Base-by-base conservation (phyloP, 495 filamentous ascomycete genomes). In the Podospora bellae-mahoneyi region DNA sequence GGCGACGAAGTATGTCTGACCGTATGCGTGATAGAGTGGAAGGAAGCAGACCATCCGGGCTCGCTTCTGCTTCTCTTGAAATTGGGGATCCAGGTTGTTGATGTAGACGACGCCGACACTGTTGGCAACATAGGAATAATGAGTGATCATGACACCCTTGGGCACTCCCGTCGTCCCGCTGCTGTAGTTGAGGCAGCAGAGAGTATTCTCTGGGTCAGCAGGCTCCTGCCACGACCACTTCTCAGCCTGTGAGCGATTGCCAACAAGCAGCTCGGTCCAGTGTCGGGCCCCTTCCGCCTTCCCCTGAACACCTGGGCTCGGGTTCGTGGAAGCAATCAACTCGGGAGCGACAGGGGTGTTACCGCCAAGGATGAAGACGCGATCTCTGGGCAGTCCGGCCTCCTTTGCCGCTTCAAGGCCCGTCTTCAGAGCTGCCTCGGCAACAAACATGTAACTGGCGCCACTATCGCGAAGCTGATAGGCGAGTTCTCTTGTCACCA, bases 101-200 rank as follows among this genome's bases (percentile, higher is more conserved):
- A 86, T 68, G 70, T 80, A 75, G 23, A 79, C 81, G 9, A 85
- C 81, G 66, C 90, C 84, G 63, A 79, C 67, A 48, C 85, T 84
- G 75, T 95, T 93, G 61, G 90, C 81, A 23, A 91, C 81, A 71
- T 93, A 90, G 69, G 91, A 89, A 53, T 80, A 77, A 76, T 96
- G 92, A 16, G 88, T 85, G 68, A 95, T 88, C 76, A 91, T 88
- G 27, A 94, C 92, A 26, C 92, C 92, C 74, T 96, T 96, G 16
- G 92, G 90, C 5, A 91, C 81, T 3, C 92, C 92, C 0, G 92
- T 96, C 7, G 92, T 96, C 3, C 92, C 92, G 62, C 83, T 86
- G 64, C 83, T 87, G 77, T 93, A 93, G 71, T 92, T 92, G 64
- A 94, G 81, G 59, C 80, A 83, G 70, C 81, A 82, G 6, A 78